These are phyloP conservation scores for Agaricus subrufescens DNA, from an alignment of 768 basidiomycete genomes.

Conservation along the genomic window DNA sequence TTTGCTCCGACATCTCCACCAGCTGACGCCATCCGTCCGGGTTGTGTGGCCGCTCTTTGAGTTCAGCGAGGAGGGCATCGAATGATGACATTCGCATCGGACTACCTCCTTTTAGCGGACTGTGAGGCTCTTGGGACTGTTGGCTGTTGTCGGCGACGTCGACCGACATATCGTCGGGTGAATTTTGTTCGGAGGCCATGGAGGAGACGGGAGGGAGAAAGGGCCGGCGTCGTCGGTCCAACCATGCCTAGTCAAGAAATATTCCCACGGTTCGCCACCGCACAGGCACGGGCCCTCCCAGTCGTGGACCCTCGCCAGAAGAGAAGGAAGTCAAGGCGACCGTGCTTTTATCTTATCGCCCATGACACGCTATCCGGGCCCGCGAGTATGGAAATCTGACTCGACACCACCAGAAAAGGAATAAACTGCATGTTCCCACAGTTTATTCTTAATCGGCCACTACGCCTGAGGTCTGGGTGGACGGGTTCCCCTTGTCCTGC, in stretches of 20 bases:
- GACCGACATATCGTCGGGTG: conserved; percentile 4
- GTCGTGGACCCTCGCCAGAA: background rate
- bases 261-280: conserved; percentile 10
- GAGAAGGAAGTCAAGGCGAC: background rate
- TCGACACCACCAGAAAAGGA: background rate
- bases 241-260: conserved; percentile 1
- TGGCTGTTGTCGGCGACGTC: background rate
- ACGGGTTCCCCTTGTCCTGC: too few species aligned
- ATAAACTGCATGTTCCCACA: background rate
- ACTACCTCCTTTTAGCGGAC: conserved; percentile 23
- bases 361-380: background rate
- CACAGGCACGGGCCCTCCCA: background rate
- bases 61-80: conserved; percentile 55
- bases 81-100: conserved; percentile 23
- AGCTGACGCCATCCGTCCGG: conserved; percentile 77
- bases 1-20: conserved; percentile 70
- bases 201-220: background rate
- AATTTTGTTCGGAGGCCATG: conserved; percentile 5
- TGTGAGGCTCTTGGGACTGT: conserved; percentile 5
- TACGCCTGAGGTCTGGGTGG: too few species aligned
- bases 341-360: conserved; percentile 6
- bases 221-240: conserved; percentile 4
- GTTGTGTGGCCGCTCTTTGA: conserved; percentile 67
- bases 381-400: conserved; percentile 8
- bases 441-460: background rate